Conservation (phyloP, 768 basidiomycete species). For the Cystofilobasidium capitatum region DNA sequence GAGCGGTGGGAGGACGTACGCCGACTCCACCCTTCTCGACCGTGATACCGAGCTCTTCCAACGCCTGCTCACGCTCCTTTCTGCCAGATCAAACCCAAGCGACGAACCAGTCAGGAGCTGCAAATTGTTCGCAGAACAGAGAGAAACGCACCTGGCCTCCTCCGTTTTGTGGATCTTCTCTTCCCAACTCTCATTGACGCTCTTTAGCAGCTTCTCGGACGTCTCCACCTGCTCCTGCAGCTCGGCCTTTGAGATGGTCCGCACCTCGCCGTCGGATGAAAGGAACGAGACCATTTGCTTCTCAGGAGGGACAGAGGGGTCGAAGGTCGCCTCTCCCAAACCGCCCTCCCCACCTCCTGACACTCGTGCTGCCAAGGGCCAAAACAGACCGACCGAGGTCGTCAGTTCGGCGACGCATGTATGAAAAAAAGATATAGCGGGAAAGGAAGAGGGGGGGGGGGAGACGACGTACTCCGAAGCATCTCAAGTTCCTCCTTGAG, state of each 20-base stretch:
- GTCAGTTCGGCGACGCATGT: conserved; percentile 59
- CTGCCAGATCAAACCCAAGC: conserved; percentile 52
- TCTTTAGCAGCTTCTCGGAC: conserved; percentile 81
- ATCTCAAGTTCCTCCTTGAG: conserved; percentile 93
- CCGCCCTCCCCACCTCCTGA: conserved; percentile 47
- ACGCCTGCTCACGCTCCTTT: conserved; percentile 90
- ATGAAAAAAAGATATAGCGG: not conserved
- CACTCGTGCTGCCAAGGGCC: conserved; percentile 75
- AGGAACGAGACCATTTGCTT: conserved; percentile 91
- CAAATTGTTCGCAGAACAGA: conserved; percentile 45
- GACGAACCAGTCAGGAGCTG: not conserved
- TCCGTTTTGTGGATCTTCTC: conserved; percentile 41
- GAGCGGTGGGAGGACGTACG: not conserved
- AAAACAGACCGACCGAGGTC: not conserved
- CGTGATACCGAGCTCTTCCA: conserved; percentile 94
- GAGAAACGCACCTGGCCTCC: conserved; percentile 40
- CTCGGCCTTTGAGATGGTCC: conserved; percentile 94
- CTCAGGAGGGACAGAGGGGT: conserved; percentile 80
- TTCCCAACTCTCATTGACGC: conserved; percentile 92
- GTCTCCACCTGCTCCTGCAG: conserved; percentile 78
- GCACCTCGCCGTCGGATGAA: conserved; percentile 83
- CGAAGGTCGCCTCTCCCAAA: conserved; percentile 50
- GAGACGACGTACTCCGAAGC: conserved; percentile 12
- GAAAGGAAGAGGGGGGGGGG: not conserved
- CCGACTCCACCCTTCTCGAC: conserved; percentile 64